phyloP scores from a whole-genome alignment of 257 asterid genomes.

The Jacaranda copaia region DNA sequence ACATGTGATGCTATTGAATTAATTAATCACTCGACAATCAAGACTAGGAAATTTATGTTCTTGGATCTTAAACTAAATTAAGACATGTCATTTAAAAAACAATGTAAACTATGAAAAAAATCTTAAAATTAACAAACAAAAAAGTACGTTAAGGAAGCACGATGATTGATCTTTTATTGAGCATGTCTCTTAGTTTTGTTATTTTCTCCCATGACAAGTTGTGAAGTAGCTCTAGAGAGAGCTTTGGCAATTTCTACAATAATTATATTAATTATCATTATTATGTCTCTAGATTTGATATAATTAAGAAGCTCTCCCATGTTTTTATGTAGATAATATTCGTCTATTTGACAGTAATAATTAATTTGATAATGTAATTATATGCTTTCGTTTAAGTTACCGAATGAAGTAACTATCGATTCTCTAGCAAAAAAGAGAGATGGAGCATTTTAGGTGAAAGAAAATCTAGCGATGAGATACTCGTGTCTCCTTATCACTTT shows the following conservation, averaged over 20 bases:
- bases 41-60: no score
- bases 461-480: constrained; percentile 31
- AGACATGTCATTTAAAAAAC: not conserved
- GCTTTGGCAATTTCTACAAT: not conserved
- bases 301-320: no score
- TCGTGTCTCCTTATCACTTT: constrained; percentile 33
- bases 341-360: no score
- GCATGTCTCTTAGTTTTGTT: not conserved
- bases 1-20: no score
- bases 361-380: no score
- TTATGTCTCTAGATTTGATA: no score
- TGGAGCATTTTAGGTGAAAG: not conserved
- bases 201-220: not conserved
- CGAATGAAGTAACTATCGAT: not conserved
- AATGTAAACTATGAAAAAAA: not conserved
- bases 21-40: no score
- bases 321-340: no score
- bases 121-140: not conserved
- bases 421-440: not conserved
- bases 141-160: not conserved
- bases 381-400: no score
- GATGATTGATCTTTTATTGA: not conserved
- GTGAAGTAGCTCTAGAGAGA: no score
- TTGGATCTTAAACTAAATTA: no score
- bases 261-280: no score